These are phyloP conservation scores for Podaxis sp. DNA, from an alignment of 768 basidiomycete genomes.

Conservation along the genomic window DNA sequence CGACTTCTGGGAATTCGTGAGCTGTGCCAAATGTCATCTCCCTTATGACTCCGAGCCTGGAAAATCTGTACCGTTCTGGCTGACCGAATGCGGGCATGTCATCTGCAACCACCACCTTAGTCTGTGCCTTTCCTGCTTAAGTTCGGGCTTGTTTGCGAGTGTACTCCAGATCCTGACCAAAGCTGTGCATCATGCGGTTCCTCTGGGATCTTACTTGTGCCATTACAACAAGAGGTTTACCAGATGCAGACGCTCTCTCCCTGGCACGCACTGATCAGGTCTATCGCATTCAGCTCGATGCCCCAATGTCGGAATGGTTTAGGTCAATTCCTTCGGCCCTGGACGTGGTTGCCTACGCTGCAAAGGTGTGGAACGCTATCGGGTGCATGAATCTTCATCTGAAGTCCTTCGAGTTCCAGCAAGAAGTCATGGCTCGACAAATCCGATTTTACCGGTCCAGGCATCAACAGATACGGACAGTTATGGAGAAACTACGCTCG, in stretches of 20 bases:
- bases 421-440: conserved; percentile 69
- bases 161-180: conserved; percentile 60
- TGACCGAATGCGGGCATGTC: conserved; percentile 86
- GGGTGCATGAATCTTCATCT: neutral
- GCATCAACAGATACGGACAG: conserved; percentile 50
- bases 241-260: neutral
- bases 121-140: conserved; percentile 28
- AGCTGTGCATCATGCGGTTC: conserved; percentile 71
- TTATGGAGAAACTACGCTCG: conserved; percentile 52
- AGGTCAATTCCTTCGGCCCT: conserved; percentile 56
- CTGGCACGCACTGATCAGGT: neutral
- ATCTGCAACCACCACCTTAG: conserved; percentile 85
- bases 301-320: conserved; percentile 85
- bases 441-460: conserved; percentile 62
- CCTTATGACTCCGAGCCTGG: conserved; percentile 55
- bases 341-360: conserved; percentile 63
- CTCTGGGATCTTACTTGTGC: conserved; percentile 61
- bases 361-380: conserved; percentile 46
- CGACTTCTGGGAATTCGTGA: conserved; percentile 82
- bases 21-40: conserved; percentile 68
- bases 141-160: neutral
- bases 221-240: conserved; percentile 72
- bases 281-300: conserved; percentile 54
- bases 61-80: conserved; percentile 76
- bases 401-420: conserved; percentile 59